A percentile compares a stretch with the other conserved stretches of the same genome.
phyloP scores from a whole-genome alignment of 1,139 yeast species.

The Sugiyamaella xylanicola region DNA sequence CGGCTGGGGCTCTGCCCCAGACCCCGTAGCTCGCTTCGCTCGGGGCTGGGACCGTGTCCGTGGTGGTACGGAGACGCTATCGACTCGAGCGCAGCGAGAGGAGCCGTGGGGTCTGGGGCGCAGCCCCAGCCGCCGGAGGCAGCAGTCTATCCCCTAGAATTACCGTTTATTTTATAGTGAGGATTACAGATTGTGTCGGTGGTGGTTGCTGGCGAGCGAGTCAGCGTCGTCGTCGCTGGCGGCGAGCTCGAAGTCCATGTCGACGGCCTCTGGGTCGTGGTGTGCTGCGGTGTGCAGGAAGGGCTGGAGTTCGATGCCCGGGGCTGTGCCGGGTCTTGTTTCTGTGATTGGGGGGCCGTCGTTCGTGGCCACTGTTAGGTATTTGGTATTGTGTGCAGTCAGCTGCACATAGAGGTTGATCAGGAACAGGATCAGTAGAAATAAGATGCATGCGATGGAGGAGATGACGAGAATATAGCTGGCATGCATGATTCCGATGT shows the following conservation, averaged over 20 bases:
- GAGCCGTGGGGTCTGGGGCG: background rate
- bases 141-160: background rate
- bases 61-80: background rate
- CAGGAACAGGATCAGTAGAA: slow-evolving; percentile 63
- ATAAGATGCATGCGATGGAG: slow-evolving; percentile 73
- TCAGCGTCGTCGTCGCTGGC: slow-evolving; percentile 11
- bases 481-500: slow-evolving; percentile 80
- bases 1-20: background rate
- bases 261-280: slow-evolving; percentile 19
- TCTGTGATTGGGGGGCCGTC: background rate
- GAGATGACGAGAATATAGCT: slow-evolving; percentile 75
- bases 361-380: background rate
- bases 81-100: background rate
- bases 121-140: background rate
- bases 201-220: background rate
- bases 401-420: slow-evolving; percentile 60
- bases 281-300: slow-evolving; percentile 24
- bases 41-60: no score
- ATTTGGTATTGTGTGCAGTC: slow-evolving; percentile 29
- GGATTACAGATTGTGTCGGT: background rate
- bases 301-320: slow-evolving; percentile 29
- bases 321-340: slow-evolving; percentile 5
- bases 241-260: slow-evolving; percentile 18
- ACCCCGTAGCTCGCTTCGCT: background rate
- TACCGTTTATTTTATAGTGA: background rate